A percentile compares a stretch with the other conserved stretches of the same genome.
Conservation (phyloP, 352 stramenopile genomes). For the Lagenidium sp. region DNA sequence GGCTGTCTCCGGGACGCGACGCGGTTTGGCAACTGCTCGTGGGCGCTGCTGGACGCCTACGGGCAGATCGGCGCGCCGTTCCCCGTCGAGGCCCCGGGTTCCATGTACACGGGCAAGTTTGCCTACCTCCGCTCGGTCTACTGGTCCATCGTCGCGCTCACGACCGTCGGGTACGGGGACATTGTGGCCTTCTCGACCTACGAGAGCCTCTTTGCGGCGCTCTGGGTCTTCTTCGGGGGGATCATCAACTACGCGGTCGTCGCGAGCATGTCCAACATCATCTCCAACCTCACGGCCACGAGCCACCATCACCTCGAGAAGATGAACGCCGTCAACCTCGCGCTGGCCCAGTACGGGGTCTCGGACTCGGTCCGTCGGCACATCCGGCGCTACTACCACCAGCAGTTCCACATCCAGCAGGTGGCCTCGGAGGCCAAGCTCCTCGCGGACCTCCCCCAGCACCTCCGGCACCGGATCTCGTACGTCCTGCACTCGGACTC, state of each 20-base stretch:
- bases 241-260: constrained; percentile 79
- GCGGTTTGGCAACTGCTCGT: constrained; percentile 55
- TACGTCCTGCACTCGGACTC: constrained; percentile 60
- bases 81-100: constrained; percentile 5
- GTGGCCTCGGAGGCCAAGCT: constrained; percentile 57
- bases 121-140: constrained; percentile 67
- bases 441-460: constrained; percentile 36
- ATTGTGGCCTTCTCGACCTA: constrained; percentile 66
- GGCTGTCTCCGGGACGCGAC: constrained; percentile 36
- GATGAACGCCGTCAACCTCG: constrained; percentile 59
- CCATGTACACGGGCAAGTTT: constrained; percentile 41
- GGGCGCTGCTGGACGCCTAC: constrained; percentile 61
- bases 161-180: constrained; percentile 67
- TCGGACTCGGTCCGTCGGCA: constrained; percentile 43
- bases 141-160: constrained; percentile 66
- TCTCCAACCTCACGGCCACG: constrained; percentile 52
- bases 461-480: constrained; percentile 62
- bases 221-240: constrained; percentile 55
- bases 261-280: constrained; percentile 70
- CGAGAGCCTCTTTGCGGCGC: constrained; percentile 55
- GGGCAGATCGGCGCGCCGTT: constrained; percentile 46
- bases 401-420: constrained; percentile 68
- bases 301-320: constrained; percentile 56
- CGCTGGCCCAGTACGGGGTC: constrained; percentile 49
- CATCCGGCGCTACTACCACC: constrained; percentile 68